Percentiles rank a stretch among this genome's conserved stretches.
Evolutionary conservation across 2,329 filamentous ascomycete genomes (phyloP).

Genomic region (Scedosporium boydii): DNA sequence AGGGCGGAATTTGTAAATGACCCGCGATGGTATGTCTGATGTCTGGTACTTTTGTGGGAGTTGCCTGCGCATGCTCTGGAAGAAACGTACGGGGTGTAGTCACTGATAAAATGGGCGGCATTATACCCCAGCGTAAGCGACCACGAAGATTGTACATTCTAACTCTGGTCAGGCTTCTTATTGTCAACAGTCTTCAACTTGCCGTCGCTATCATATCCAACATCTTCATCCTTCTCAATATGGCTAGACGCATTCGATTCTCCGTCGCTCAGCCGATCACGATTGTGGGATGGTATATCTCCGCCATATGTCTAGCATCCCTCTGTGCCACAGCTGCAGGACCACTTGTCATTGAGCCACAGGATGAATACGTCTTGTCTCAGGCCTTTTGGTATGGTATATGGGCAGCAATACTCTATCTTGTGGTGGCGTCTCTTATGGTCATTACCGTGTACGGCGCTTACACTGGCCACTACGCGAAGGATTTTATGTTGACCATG

Average conservation of each 20-base stretch:
- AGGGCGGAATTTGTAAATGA: constrained; percentile 45
- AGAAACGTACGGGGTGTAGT: not conserved
- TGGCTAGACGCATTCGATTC: constrained; percentile 71
- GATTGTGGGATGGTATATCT: constrained; percentile 69
- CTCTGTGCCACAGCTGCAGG: constrained; percentile 59
- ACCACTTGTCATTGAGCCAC: constrained; percentile 32
- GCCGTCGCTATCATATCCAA: constrained; percentile 70
- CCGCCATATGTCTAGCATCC: constrained; percentile 55
- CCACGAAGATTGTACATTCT: not conserved
- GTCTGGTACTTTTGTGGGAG: not conserved
- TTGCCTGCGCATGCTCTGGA: not conserved
- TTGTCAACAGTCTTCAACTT: constrained; percentile 70
- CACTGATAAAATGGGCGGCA: not conserved
- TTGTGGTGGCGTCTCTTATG: constrained; percentile 67
- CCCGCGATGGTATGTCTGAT: constrained; percentile 52
- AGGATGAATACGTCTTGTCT: constrained; percentile 52
- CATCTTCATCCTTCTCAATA: constrained; percentile 75
- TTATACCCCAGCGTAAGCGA: too few species aligned
- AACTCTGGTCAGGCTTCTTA: constrained; percentile 45
- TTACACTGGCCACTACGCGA: constrained; percentile 58
- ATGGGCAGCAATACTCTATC: constrained; percentile 70
- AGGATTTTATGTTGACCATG: constrained; percentile 68
- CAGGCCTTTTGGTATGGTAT: constrained; percentile 84
- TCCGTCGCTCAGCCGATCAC: constrained; percentile 74
- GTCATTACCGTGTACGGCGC: constrained; percentile 74